Evolutionary conservation across 2,329 filamentous ascomycete species (phyloP).

Genomic region (Fusarium miscanthi): DNA sequence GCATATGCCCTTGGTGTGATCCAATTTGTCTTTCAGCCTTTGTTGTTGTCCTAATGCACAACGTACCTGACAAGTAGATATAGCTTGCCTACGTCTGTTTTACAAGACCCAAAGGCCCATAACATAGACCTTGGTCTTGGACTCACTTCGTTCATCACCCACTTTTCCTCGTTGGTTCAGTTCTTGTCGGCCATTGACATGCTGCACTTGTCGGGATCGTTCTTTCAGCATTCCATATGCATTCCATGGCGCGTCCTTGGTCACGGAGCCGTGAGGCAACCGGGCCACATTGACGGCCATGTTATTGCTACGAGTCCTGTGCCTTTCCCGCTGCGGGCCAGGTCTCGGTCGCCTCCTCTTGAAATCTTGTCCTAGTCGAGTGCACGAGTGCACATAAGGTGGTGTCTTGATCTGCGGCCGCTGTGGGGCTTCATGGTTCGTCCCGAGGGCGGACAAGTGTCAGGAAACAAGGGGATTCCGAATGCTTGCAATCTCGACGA

Average conservation of each 20-base stretch:
- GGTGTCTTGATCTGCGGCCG: constrained; percentile 55
- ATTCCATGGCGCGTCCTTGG: constrained; percentile 29
- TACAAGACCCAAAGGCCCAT: not conserved
- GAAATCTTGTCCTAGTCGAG: constrained; percentile 36
- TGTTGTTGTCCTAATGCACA: constrained; percentile 26
- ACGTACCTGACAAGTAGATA: constrained; percentile 24
- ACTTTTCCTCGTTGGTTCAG: not conserved
- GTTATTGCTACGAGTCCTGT: constrained; percentile 44
- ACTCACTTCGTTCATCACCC: not conserved
- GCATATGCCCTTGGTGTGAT: constrained; percentile 26
- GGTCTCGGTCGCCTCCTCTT: constrained; percentile 40
- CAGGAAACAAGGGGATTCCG: constrained; percentile 48
- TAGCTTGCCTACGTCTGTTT: constrained; percentile 3
- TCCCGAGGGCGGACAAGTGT: constrained; percentile 53
- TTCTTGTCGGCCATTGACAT: not conserved
- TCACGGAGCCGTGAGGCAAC: constrained; percentile 25
- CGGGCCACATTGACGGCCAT: constrained; percentile 41
- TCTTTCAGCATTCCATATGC: constrained; percentile 31
- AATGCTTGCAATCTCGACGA: constrained; percentile 46
- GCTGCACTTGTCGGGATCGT: constrained; percentile 1
- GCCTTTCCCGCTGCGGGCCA: constrained; percentile 47
- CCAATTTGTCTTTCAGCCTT: constrained; percentile 21
- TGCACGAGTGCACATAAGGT: constrained; percentile 40
- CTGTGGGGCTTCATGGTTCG: constrained; percentile 55
- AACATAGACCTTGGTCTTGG: not conserved